Evolutionary conservation across 139 green algal species (phyloP), one percentile per base, ranked within the genome.

Genomic region (Desmodesmus armatus): DNA sequence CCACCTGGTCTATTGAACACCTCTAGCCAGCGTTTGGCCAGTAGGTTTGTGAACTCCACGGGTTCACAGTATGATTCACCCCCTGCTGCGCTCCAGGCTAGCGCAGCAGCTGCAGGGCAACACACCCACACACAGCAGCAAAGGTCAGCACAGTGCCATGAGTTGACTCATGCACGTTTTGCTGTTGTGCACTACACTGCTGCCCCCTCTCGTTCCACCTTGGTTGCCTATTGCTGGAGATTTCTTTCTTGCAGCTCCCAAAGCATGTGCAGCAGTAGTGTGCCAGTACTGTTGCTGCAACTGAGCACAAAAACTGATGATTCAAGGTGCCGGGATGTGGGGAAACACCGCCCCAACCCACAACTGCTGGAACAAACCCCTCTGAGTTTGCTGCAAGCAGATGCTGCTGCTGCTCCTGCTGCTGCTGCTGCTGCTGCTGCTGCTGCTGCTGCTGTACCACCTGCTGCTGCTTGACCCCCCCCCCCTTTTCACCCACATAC

Each of bases 51-150:
- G 31, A 84, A 84, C 40, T 84, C 60, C 41, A 67, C 39, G 78
- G 75, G 75, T 33, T 84, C 78, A 72, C 78, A 84, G 78, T 84
- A 84, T 3, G 77, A 83, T 25, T 83, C 60, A 27, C 78, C 78
- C 19, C 78, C 78, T 31, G 78, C 78, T 49, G 78, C 62, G 15
- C n/a, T 47, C 78, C 78, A 84, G 17, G 40, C 62, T 5, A 65
- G 62, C 21, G 78, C 78, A 62, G 75, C 78, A 65, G 39, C 78
- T 84, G 78, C 78, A 75, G 31, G 7, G 33, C 21, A 60, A 29
- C 49, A 4, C 33, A 58, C 5, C 11, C 27, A 44, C 2, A 19
- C 5, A 7, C 27, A 41, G 37, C 67, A 53, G 37, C 37, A 15
- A 29, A 23, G 7, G 31, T 27, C n/a, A 29, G n/a, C 5, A 47